These are phyloP conservation scores for Kingdonia uniflora DNA, from an alignment of 164 flowering plant genomes.

Conservation along the genomic window DNA sequence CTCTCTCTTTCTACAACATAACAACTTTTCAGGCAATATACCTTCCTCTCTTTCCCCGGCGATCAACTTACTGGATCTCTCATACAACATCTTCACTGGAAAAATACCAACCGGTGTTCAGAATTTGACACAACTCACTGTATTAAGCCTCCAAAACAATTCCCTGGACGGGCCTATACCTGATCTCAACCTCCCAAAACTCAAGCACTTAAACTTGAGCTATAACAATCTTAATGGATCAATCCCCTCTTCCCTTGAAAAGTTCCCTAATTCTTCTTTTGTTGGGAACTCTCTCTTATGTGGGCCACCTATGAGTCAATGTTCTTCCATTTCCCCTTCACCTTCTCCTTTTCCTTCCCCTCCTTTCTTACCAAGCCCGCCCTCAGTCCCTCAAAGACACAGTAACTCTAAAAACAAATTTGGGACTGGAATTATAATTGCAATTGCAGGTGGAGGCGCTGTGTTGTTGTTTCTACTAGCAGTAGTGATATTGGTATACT, in stretches of 20 bases:
- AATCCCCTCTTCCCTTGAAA: constrained; percentile 39
- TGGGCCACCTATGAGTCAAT: constrained; percentile 54
- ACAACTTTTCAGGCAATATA: constrained; percentile 65
- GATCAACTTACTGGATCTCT: constrained; percentile 57
- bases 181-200: constrained; percentile 27
- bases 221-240: constrained; percentile 52
- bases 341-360: constrained; percentile 39
- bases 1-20: constrained; percentile 54
- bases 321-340: constrained; percentile 34
- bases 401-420: constrained; percentile 27
- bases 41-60: constrained; percentile 41
- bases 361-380: constrained; percentile 16
- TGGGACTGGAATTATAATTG: constrained; percentile 33
- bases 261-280: constrained; percentile 47
- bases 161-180: constrained; percentile 50
- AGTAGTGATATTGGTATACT: constrained; percentile 23
- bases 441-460: constrained; percentile 47
- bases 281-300: constrained; percentile 49
- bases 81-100: constrained; percentile 67
- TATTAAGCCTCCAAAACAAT: constrained; percentile 46
- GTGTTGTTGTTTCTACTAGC: constrained; percentile 30
- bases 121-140: constrained; percentile 40
- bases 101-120: constrained; percentile 46
- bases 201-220: constrained; percentile 45
- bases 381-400: constrained; percentile 13